phyloP scores from a whole-genome alignment of 257 asterid species.

The Eustoma russellianum region DNA sequence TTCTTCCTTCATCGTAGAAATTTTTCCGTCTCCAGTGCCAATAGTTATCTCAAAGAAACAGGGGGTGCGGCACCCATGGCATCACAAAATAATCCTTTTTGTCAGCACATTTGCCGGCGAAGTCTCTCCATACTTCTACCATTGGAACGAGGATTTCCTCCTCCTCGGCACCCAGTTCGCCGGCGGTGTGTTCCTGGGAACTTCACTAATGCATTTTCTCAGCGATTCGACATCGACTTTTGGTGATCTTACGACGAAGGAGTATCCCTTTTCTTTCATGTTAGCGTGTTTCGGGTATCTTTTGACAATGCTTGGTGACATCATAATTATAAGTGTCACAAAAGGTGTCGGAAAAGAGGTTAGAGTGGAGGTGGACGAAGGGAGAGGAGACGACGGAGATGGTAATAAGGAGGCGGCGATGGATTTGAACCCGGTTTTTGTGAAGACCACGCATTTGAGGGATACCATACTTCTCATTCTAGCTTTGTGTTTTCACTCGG shows the following conservation, averaged over 20 bases:
- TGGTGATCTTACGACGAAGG: constrained; percentile 30
- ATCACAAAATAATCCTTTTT: constrained; percentile 53
- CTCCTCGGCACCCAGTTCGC: constrained; percentile 81
- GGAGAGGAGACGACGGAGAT: constrained; percentile 2
- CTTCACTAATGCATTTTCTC: constrained; percentile 78
- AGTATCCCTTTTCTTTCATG: constrained; percentile 76
- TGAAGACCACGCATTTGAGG: constrained; percentile 39
- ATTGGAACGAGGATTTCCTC: constrained; percentile 79
- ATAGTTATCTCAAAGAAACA: too few relatives aligned
- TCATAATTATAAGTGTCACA: constrained; percentile 29
- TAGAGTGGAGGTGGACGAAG: constrained; percentile 34
- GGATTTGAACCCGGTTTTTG: constrained; percentile 21
- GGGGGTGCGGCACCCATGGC: too few relatives aligned
- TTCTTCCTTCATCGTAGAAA: too few relatives aligned
- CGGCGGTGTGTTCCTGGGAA: constrained; percentile 84
- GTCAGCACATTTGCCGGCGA: constrained; percentile 63
- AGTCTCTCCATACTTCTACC: constrained; percentile 59
- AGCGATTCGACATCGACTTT: constrained; percentile 53
- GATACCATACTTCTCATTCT: constrained; percentile 63
- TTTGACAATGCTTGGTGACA: constrained; percentile 69
- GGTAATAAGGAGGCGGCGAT: not conserved
- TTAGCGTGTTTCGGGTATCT: constrained; percentile 62
- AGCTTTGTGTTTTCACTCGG: constrained; percentile 80
- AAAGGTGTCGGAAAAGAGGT: constrained; percentile 12
- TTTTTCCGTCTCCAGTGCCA: too few relatives aligned